phyloP scores from a whole-genome alignment of 108 stramenopile genomes.

The Schizochytrium sp. region DNA sequence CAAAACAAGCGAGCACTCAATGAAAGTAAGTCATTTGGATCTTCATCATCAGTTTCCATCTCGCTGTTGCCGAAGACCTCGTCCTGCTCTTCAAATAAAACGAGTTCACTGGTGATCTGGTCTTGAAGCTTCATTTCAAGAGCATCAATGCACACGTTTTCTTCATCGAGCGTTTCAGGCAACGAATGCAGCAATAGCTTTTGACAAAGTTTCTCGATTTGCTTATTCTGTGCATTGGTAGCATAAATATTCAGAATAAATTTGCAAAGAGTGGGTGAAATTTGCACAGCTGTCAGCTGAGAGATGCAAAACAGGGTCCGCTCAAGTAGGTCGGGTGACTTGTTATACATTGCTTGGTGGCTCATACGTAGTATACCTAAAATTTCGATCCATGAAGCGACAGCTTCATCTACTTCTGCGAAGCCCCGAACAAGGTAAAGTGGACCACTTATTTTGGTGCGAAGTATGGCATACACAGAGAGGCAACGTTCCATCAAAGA shows the following conservation, averaged over 20 bases:
- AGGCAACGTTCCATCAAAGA: background rate
- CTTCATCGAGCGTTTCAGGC: background rate
- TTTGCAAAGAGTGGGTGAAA: background rate
- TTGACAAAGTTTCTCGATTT: background rate
- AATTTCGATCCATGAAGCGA: constrained; percentile 8
- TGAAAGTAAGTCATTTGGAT: background rate
- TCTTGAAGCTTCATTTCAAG: background rate
- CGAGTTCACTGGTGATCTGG: background rate
- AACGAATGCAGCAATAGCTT: background rate
- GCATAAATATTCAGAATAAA: background rate
- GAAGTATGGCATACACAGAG: constrained; percentile 21
- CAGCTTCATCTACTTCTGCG: background rate
- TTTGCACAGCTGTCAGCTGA: background rate
- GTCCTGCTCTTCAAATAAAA: background rate
- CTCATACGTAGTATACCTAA: background rate
- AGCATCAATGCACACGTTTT: background rate
- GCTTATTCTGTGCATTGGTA: background rate
- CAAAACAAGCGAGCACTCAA: background rate
- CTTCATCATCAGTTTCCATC: background rate
- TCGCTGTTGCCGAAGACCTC: background rate
- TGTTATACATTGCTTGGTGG: constrained; percentile 33
- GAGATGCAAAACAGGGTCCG: background rate
- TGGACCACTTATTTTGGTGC: background rate
- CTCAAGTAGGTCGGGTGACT: background rate
- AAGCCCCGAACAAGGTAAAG: background rate